phyloP scores from a whole-genome alignment of 1,139 yeast species.

The Geotrichum macrosporum region DNA sequence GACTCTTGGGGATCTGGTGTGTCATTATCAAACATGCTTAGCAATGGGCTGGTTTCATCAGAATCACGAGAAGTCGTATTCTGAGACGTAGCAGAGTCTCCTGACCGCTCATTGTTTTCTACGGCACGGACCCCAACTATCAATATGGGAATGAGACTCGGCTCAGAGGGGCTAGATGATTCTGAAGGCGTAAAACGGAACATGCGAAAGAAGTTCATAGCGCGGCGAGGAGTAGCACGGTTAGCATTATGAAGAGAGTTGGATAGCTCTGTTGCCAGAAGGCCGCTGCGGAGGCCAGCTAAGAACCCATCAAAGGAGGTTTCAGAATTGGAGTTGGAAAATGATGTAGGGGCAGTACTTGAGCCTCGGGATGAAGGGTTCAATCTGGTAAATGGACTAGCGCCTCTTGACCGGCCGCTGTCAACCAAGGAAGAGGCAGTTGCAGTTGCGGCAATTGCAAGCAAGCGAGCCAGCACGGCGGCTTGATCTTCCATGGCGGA shows the following conservation, averaged over 20 bases:
- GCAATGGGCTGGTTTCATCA: not conserved
- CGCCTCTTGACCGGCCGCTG: slow-evolving; percentile 22
- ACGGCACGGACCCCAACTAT: slow-evolving; percentile 55
- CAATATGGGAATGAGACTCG: slow-evolving; percentile 47
- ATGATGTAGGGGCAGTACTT: slow-evolving; percentile 15
- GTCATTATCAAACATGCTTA: slow-evolving; percentile 5
- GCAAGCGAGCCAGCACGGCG: slow-evolving; percentile 43
- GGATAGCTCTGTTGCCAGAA: slow-evolving; percentile 40
- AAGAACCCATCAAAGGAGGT: slow-evolving; percentile 42
- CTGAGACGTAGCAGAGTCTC: not conserved
- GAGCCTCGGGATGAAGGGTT: slow-evolving; percentile 6
- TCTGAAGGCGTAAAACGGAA: slow-evolving; percentile 41
- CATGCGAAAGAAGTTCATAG: slow-evolving; percentile 49
- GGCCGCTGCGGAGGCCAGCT: slow-evolving; percentile 41
- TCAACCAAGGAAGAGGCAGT: slow-evolving; percentile 44
- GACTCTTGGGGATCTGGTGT: slow-evolving; percentile 14
- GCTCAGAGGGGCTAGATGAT: slow-evolving; percentile 23
- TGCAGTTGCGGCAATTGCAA: slow-evolving; percentile 47
- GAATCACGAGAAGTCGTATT: not conserved
- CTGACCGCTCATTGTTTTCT: slow-evolving; percentile 18
- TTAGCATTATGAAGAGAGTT: slow-evolving; percentile 22
- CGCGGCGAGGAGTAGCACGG: slow-evolving; percentile 22
- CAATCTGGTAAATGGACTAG: slow-evolving; percentile 5
- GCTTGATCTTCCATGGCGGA: slow-evolving; percentile 39
- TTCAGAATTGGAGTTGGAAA: slow-evolving; percentile 21